A percentile compares a stretch with the other conserved stretches of the same genome.
Conservation (phyloP, 2,329 filamentous ascomycete genomes). For the Exophiala calicioides region DNA sequence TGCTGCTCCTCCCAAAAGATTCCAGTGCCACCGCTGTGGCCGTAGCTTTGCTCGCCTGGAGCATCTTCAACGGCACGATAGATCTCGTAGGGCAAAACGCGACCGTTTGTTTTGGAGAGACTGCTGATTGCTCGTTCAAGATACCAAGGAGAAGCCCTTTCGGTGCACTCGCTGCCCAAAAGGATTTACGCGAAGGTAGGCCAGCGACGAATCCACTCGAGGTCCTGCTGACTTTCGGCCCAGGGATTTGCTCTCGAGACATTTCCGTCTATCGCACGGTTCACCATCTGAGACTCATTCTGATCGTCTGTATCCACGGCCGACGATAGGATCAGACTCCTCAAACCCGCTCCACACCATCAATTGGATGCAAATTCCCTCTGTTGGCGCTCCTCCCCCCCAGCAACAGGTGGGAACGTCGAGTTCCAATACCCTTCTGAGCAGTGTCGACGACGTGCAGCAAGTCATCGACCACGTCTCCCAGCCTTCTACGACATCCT, state of each 20-base stretch:
- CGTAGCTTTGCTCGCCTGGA: constrained; percentile 37
- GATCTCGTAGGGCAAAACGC: constrained; percentile 31
- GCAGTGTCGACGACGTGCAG: neutral
- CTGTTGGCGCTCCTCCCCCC: constrained; percentile 21
- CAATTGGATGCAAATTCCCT: too few species aligned
- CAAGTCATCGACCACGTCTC: neutral
- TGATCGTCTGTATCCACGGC: constrained; percentile 25
- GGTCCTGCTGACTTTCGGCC: constrained; percentile 1
- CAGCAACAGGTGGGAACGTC: neutral
- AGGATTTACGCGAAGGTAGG: constrained; percentile 44
- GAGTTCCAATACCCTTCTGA: neutral
- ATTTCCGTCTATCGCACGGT: constrained; percentile 39
- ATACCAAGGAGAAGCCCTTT: constrained; percentile 45
- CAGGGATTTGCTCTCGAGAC: constrained; percentile 3
- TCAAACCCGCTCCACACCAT: constrained; percentile 16
- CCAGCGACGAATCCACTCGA: neutral
- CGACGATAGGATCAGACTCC: neutral
- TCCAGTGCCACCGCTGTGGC: constrained; percentile 28
- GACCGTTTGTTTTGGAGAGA: neutral
- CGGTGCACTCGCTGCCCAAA: constrained; percentile 41
- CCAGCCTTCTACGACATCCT: neutral
- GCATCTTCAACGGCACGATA: constrained; percentile 43
- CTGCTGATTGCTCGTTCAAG: neutral
- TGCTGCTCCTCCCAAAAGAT: constrained; percentile 39
- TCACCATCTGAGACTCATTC: constrained; percentile 41